A percentile compares a stretch with the other conserved stretches of the same genome.
Evolutionary conservation across 768 basidiomycete genomes (phyloP).

Genomic region (Russula ochroleuca): DNA sequence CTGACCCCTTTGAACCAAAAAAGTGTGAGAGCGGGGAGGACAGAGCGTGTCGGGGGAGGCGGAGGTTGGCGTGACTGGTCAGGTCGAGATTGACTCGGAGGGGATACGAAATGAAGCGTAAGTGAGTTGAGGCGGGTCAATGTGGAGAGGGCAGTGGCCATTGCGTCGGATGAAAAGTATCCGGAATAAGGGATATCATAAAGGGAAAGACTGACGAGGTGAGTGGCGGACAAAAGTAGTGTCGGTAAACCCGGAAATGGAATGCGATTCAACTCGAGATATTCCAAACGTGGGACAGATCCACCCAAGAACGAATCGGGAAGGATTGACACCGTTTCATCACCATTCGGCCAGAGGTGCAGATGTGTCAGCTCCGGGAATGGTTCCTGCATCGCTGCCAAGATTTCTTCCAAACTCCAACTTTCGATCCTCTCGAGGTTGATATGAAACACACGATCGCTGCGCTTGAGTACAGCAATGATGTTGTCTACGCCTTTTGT

Average conservation of each 20-base stretch:
- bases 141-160: not conserved
- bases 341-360: not conserved
- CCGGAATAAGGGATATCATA: not conserved
- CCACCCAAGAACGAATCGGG: not conserved
- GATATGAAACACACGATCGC: conserved; percentile 1
- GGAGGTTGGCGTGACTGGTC: not conserved
- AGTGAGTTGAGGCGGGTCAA: not conserved
- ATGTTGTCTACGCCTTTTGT: not conserved
- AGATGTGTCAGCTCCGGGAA: not conserved
- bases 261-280: too few species aligned
- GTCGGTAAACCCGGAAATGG: not conserved
- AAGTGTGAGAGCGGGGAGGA: not conserved
- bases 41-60: not conserved
- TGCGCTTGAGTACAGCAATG: conserved; percentile 3
- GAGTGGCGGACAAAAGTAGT: not conserved
- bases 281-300: too few species aligned
- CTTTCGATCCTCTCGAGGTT: not conserved
- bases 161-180: not conserved
- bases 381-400: not conserved
- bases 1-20: too few species aligned
- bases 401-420: not conserved
- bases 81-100: not conserved
- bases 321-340: not conserved
- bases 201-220: not conserved
- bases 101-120: not conserved